A percentile compares a stretch with the other conserved stretches of the same genome.
phyloP scores from a whole-genome alignment of 2,329 filamentous ascomycete genomes.

The Trichophyton simii region DNA sequence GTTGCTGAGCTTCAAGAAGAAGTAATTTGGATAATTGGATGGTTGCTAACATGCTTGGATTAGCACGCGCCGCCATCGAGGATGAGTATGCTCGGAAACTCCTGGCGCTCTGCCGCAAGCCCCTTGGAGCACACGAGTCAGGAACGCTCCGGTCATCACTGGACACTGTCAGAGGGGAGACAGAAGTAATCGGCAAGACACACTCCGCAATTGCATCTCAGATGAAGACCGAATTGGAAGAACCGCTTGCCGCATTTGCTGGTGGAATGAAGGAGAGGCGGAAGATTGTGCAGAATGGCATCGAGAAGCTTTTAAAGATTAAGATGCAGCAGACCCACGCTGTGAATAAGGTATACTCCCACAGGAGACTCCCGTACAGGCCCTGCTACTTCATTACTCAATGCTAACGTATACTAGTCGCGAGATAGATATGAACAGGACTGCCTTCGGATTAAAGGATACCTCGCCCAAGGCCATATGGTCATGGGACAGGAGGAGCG shows the following conservation, averaged over 20 bases:
- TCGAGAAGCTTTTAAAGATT: slow-evolving; percentile 85
- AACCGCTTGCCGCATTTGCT: slow-evolving; percentile 79
- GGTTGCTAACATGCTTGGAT: slow-evolving; percentile 2
- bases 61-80: slow-evolving; percentile 82
- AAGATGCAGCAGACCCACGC: slow-evolving; percentile 83
- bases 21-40: background rate
- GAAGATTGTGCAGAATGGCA: slow-evolving; percentile 88
- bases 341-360: slow-evolving; percentile 70
- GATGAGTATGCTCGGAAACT: slow-evolving; percentile 92
- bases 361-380: background rate
- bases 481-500: slow-evolving; percentile 99
- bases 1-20: slow-evolving; percentile 14
- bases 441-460: slow-evolving; percentile 95
- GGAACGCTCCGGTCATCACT: slow-evolving; percentile 74
- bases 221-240: slow-evolving; percentile 93
- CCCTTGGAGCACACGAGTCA: slow-evolving; percentile 74
- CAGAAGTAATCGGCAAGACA: slow-evolving; percentile 87
- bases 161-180: slow-evolving; percentile 75
- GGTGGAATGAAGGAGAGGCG: slow-evolving; percentile 92
- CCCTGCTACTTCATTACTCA: background rate
- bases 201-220: slow-evolving; percentile 81
- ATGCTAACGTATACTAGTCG: slow-evolving; percentile 41
- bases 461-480: slow-evolving; percentile 97
- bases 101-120: slow-evolving; percentile 70
- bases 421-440: slow-evolving; percentile 95